Conservation (phyloP, 2,329 filamentous ascomycete species). For the Pyrenophora seminiperda region DNA sequence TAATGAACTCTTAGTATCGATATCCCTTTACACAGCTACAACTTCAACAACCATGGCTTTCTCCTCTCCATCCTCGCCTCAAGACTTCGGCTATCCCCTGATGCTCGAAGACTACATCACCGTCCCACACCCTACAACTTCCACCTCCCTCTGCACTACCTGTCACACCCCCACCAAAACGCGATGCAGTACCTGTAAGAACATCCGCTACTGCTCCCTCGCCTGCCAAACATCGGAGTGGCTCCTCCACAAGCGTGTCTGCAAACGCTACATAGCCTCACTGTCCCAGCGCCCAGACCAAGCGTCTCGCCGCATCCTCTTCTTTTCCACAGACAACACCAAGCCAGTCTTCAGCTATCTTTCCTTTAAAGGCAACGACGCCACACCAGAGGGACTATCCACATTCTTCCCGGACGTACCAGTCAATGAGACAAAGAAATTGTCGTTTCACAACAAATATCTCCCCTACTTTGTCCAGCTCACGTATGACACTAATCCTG, state of each 20-base stretch:
- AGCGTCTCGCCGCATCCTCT: slow-evolving; percentile 4
- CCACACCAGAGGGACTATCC: neutral
- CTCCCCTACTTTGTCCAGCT: slow-evolving; percentile 16
- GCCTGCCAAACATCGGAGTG: slow-evolving; percentile 16
- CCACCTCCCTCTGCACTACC: slow-evolving; percentile 6
- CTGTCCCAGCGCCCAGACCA: neutral
- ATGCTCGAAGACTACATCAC: slow-evolving; percentile 15
- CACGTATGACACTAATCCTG: slow-evolving; percentile 16
- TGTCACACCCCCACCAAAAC: slow-evolving; percentile 8
- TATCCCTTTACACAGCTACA: neutral
- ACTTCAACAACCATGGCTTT: neutral
- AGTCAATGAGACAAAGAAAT: slow-evolving; percentile 8
- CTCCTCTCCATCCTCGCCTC: neutral
- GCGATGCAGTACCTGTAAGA: slow-evolving; percentile 18
- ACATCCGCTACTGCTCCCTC: slow-evolving; percentile 18
- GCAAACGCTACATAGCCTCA: slow-evolving; percentile 1
- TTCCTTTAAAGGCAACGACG: neutral
- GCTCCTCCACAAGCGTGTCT: slow-evolving; percentile 15
- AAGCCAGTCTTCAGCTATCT: slow-evolving; percentile 11
- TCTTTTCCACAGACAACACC: neutral
- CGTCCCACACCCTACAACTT: neutral
- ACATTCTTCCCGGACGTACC: slow-evolving; percentile 7
- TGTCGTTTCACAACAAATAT: slow-evolving; percentile 17
- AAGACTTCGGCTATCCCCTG: slow-evolving; percentile 16
- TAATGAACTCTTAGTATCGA: neutral